These are phyloP conservation scores for Fusarium tricinctum DNA, from an alignment of 2,329 filamentous ascomycete genomes.

Conservation along the genomic window DNA sequence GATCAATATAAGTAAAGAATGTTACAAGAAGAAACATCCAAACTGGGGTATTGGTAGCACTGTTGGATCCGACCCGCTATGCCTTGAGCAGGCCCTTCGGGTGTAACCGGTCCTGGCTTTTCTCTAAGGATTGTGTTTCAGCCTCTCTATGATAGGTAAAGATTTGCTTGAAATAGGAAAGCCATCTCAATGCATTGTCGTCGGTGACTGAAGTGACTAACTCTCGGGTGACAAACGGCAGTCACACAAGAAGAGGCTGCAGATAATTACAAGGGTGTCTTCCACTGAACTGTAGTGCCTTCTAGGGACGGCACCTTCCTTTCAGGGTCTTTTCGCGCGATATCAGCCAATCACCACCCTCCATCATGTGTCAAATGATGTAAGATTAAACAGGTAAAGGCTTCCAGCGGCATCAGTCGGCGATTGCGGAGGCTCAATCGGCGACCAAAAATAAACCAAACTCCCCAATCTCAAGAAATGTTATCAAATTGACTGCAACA, in stretches of 20 bases:
- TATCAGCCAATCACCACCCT: constrained; percentile 5
- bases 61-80: too few species aligned
- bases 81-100: too few species aligned
- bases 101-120: too few species aligned
- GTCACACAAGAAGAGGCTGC: constrained; percentile 14
- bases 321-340: constrained; percentile 11
- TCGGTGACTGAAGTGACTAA: constrained; percentile 14
- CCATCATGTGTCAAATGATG: constrained; percentile 18
- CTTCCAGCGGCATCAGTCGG: constrained; percentile 43
- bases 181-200: not conserved
- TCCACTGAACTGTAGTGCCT: constrained; percentile 4
- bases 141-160: too few species aligned
- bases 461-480: constrained; percentile 1
- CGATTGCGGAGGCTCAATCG: constrained; percentile 28
- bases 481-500: constrained; percentile 9
- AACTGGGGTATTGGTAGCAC: too few species aligned
- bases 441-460: constrained; percentile 19
- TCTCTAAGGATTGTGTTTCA: too few species aligned
- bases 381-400: constrained; percentile 21
- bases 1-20: too few species aligned
- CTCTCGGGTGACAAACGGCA: constrained; percentile 2
- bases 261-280: constrained; percentile 29
- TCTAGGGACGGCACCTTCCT: constrained; percentile 23
- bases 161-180: not conserved
- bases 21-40: too few species aligned